These are phyloP conservation scores for Neospermospora avenae DNA, from an alignment of 2,329 filamentous ascomycete species.

Conservation along the genomic window DNA sequence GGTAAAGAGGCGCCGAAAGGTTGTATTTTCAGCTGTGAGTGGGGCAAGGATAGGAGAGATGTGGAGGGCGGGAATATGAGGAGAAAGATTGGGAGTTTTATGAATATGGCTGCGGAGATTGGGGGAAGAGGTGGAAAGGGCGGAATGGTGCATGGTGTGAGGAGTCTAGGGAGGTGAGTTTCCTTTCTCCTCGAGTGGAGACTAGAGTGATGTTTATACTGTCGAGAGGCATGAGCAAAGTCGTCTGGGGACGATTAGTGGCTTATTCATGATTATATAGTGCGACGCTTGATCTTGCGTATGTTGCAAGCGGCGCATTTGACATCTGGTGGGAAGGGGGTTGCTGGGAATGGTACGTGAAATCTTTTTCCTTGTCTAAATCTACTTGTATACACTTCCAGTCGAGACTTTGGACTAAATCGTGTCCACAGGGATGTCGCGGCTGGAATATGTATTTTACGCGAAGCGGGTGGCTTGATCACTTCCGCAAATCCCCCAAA, in stretches of 20 bases:
- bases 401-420: not conserved
- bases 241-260: not conserved
- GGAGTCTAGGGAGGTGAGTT: conserved; percentile 59
- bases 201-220: no score
- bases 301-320: conserved; percentile 70
- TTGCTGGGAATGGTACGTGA: conserved; percentile 70
- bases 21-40: conserved; percentile 73
- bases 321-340: conserved; percentile 84
- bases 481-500: conserved; percentile 71
- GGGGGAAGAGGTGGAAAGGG: conserved; percentile 61
- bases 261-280: conserved; percentile 37
- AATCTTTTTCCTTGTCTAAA: not conserved
- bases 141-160: conserved; percentile 75
- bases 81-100: conserved; percentile 70
- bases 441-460: conserved; percentile 68
- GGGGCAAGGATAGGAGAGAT: conserved; percentile 71
- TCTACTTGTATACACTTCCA: not conserved
- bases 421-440: conserved; percentile 60
- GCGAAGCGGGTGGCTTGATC: conserved; percentile 70
- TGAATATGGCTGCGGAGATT: conserved; percentile 70
- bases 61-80: conserved; percentile 63
- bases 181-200: not conserved
- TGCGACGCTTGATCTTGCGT: conserved; percentile 71
- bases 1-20: conserved; percentile 61
- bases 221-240: no score